Evolutionary conservation across 139 green algal genomes (phyloP).

Genomic region (Auxenochlorella protothecoides): DNA sequence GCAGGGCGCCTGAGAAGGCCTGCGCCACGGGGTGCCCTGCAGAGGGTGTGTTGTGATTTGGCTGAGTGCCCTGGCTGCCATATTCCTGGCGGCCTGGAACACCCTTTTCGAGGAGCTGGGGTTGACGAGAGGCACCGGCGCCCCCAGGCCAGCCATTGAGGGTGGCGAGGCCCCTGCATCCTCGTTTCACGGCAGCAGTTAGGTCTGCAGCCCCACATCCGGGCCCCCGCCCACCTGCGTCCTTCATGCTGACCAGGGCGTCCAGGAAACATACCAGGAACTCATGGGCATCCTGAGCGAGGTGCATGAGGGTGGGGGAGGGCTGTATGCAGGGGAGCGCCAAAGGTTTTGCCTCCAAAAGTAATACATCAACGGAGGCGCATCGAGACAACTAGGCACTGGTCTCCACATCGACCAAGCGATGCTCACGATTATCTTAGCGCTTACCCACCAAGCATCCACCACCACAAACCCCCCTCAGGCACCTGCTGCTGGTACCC

Average conservation of each 20-base stretch:
- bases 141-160: background rate
- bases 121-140: background rate
- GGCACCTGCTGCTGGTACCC: slow-evolving; percentile 19
- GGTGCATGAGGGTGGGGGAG: slow-evolving; percentile 1
- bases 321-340: background rate
- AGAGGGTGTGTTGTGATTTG: too few species aligned
- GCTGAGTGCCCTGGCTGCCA: too few species aligned
- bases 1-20: slow-evolving; percentile 70
- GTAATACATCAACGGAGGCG: too few species aligned
- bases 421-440: too few species aligned
- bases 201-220: too few species aligned
- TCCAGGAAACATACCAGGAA: slow-evolving; percentile 74
- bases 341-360: background rate
- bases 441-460: too few species aligned
- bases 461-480: background rate
- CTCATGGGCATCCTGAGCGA: slow-evolving; percentile 89
- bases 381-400: too few species aligned
- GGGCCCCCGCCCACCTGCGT: background rate
- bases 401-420: too few species aligned
- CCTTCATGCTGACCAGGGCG: slow-evolving; percentile 7
- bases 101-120: background rate
- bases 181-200: too few species aligned
- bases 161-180: background rate
- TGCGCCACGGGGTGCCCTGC: slow-evolving; percentile 17
- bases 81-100: too few species aligned